Base-by-base conservation (phyloP, 2,329 filamentous ascomycete genomes). In the Pyricularia sp. region DNA sequence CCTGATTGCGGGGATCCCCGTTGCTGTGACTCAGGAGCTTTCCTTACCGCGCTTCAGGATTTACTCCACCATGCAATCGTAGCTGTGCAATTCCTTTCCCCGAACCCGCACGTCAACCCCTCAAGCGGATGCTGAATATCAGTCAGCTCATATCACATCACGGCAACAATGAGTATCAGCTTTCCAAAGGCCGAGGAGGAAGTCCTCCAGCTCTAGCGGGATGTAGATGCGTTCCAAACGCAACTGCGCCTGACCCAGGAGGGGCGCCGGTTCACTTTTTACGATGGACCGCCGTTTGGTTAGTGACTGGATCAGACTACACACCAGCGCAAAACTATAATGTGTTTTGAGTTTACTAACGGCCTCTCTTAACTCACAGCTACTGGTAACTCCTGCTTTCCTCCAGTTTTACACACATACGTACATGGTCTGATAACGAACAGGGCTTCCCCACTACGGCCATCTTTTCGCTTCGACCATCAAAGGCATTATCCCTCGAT, bases 401-500 rank as follows among this genome's bases (percentile, higher is more conserved):
- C 13, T 10, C 22, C 8, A 22, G 31, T 33, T 33, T 33, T 6
- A 9, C 31, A 33, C 31, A 33, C 31, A 30, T 30, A 33, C 31
- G 22, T 6, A 30, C 28, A 26, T 1, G 7, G 12, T 60, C 22
- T 60, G 13, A 60, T 22, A 13, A 30, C 57, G 22, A n/a, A 19
- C 67, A 24, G 72, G 73, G 33, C 70, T 74, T 22, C 73, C 73
- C n/a, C 85, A 88, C 70, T 88, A 82, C 67, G 83, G 83, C 67
- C 91, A 96, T 76, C 79, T 96, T 65, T 82, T 96, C 69, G 90
- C 93, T 40, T 96, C 91, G 22, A 97, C 93, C 62, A 96, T 97
- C 79, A 97, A 97, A 77, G 93, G 97, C 75, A 94, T 96, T 66
- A 96, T 97, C 69, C 92, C 93, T 9, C 82, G 93, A 70, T 97